Evolutionary conservation across 2,329 filamentous ascomycete genomes (phyloP), one percentile per base, ranked within the genome.

Genomic region (Scytalidium sp.): DNA sequence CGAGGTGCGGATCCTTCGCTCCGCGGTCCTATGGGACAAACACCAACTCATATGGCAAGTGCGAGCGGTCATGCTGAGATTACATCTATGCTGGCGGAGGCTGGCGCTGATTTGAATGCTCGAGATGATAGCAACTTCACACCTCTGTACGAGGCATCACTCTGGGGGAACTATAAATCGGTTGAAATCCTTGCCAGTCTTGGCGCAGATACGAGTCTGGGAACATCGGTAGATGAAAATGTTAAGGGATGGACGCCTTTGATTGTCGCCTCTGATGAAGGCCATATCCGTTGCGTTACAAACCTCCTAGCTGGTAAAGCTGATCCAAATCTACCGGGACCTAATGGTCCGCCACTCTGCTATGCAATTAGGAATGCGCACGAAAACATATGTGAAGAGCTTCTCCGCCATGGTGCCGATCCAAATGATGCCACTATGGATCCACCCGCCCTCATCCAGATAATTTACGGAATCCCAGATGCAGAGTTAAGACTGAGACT

Each of bases 11-110:
- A 55, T 15, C 20, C 44, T 20, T 47, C 41, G 19, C 40, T 21
- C n/a, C 40, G 45, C 19, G 32, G 47, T 15, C 15, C 10, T 11
- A 13, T 11, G 8, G 49, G 47, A 27, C 44, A 47, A 41, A 54
- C 49, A 15, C 46, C 57, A 46, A 44, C 64, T 39, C 53, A 55
- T n/a, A 27, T 52, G 13, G 53, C 53, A 41, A 42, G 43, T 21
- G 39, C 19, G 7, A 27, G 27, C 8, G 32, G 22, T 11, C 36
- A 43, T 8, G n/a, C 47, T 8, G 50, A 55, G 11, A 41, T 45
- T 32, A 19, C 46, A 7, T 41, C 50, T 25, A 15, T 49, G 5
- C 46, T 55, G 15, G 19, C 50, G 4, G 42, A 52, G 29, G 41
- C 36, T 15, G 50, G 47, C 3, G 50, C 41, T 9, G 49, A 55